These are phyloP conservation scores for Globisporangium splendens DNA, from an alignment of 352 stramenopile genomes.

Conservation along the genomic window DNA sequence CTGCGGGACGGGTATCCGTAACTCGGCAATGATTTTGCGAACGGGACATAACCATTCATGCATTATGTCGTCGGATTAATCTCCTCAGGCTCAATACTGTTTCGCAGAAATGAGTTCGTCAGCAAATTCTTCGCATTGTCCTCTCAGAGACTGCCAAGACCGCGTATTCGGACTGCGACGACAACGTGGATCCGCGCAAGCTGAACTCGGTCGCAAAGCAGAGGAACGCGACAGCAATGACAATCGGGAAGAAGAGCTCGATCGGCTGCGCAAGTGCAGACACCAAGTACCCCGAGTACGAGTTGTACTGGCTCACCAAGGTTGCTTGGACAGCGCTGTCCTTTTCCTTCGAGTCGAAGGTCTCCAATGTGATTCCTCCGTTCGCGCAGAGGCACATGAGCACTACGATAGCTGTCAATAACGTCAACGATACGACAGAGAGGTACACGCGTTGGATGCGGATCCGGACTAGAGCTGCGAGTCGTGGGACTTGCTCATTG, in stretches of 20 bases:
- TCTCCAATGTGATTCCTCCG: not conserved
- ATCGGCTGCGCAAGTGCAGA: constrained; percentile 2
- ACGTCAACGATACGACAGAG: not conserved
- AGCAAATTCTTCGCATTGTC: not conserved
- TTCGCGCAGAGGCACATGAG: constrained; percentile 1
- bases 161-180: constrained; percentile 20
- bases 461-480: not conserved
- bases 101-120: not conserved
- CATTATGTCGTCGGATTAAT: not conserved
- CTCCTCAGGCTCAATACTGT: not conserved
- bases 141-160: not conserved
- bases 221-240: constrained; percentile 3
- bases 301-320: constrained; percentile 10
- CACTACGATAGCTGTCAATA: not conserved
- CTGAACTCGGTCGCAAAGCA: constrained; percentile 9
- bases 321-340: not conserved
- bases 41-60: not conserved
- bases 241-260: constrained; percentile 1
- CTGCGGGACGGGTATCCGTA: constrained; percentile 4
- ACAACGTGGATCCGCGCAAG: not conserved
- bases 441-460: constrained; percentile 1
- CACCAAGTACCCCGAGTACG: constrained; percentile 5
- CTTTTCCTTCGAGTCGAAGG: constrained; percentile 2
- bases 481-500: too few relatives aligned
- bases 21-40: not conserved